Conservation (phyloP, 192 early-diverging fungal genomes). For the Polychytrium aggregatum region DNA sequence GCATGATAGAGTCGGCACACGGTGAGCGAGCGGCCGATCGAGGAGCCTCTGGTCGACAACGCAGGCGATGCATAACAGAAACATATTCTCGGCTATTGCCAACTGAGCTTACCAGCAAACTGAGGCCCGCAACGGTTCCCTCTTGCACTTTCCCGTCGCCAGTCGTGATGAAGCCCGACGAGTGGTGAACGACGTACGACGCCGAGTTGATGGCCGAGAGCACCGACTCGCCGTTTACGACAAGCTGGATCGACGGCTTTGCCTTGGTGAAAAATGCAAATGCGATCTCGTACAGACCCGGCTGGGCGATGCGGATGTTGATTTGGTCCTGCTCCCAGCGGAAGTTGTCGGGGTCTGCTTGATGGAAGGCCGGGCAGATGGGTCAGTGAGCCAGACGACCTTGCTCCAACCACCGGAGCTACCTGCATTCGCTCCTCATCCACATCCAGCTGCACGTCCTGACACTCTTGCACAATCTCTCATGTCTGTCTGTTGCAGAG, state of each 20-base stretch:
- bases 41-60: background rate
- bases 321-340: constrained; percentile 19
- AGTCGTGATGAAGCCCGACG: constrained; percentile 24
- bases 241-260: constrained; percentile 32
- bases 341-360: constrained; percentile 34
- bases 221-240: constrained; percentile 45
- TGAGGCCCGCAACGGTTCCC: constrained; percentile 31
- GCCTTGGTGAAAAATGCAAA: constrained; percentile 33
- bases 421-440: too few relatives aligned
- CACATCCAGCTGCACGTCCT: too few relatives aligned
- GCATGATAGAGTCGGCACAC: background rate
- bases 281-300: constrained; percentile 39
- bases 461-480: too few relatives aligned
- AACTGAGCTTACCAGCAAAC: constrained; percentile 23
- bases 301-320: constrained; percentile 20
- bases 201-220: constrained; percentile 38
- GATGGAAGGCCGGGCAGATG: background rate
- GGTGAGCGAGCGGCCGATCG: background rate
- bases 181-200: constrained; percentile 34
- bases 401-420: too few relatives aligned
- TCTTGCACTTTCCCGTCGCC: constrained; percentile 21
- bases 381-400: too few relatives aligned
- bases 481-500: background rate
- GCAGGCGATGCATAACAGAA: background rate
- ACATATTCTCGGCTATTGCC: background rate